phyloP scores from a whole-genome alignment of 75 land plant genomes.

The Cryptomeria japonica region DNA sequence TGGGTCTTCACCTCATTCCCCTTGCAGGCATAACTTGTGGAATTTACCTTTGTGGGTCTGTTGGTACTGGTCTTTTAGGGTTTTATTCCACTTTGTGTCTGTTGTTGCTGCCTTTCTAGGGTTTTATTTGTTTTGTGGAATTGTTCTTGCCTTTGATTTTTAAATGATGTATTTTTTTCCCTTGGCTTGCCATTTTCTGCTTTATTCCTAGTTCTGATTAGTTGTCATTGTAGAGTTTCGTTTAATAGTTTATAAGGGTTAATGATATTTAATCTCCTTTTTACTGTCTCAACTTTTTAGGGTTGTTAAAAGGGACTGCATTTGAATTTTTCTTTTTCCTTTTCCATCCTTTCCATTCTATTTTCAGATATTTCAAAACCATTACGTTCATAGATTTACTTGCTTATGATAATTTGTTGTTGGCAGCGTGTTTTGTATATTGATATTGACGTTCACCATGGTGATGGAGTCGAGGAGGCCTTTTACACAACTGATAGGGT shows the following conservation, averaged over 20 bases:
- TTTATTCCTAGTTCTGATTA: too few relatives aligned
- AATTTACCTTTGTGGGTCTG: too few relatives aligned
- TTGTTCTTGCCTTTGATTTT: background rate
- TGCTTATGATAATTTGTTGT: conserved; percentile 3
- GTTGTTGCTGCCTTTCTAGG: too few relatives aligned
- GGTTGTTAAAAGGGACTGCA: background rate
- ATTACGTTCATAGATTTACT: background rate
- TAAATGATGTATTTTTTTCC: background rate
- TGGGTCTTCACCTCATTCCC: too few relatives aligned
- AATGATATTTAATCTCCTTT: background rate
- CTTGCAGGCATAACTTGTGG: too few relatives aligned
- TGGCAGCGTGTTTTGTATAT: conserved; percentile 78
- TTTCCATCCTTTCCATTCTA: background rate
- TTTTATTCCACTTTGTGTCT: too few relatives aligned
- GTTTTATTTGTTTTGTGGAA: background rate
- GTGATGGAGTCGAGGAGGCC: conserved; percentile 91
- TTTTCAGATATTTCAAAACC: background rate
- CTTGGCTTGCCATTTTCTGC: background rate
- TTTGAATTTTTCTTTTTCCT: background rate
- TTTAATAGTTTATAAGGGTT: background rate
- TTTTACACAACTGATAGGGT: conserved; percentile 79
- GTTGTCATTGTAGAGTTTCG: background rate
- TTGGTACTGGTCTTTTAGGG: too few relatives aligned
- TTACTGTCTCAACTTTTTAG: background rate
- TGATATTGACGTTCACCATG: conserved; percentile 84